Evolutionary conservation across 495 filamentous ascomycete species (phyloP).

Genomic region (Penicillium cataractarum): DNA sequence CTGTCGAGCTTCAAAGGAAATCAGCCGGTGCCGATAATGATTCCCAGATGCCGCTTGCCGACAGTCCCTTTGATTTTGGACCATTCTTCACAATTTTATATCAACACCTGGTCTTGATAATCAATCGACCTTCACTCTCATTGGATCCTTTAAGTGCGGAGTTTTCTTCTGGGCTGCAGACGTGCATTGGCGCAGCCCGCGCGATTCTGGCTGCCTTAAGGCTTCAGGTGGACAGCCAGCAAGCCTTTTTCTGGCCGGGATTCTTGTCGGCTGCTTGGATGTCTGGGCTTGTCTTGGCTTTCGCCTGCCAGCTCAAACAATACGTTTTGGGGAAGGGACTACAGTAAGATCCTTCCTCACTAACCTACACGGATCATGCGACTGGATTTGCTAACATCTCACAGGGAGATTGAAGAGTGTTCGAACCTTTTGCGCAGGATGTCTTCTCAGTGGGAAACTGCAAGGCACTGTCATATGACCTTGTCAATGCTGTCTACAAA

Average conservation of each 20-base stretch:
- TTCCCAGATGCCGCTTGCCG: background rate
- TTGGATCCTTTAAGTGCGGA: constrained; percentile 38
- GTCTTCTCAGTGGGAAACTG: constrained; percentile 46
- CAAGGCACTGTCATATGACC: constrained; percentile 41
- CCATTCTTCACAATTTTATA: constrained; percentile 62
- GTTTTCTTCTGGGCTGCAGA: constrained; percentile 45
- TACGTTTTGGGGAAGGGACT: constrained; percentile 40
- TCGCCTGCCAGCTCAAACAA: constrained; percentile 46
- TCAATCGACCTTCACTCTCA: constrained; percentile 52
- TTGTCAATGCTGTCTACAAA: constrained; percentile 34
- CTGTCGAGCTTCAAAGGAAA: constrained; percentile 33
- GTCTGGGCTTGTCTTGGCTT: constrained; percentile 45
- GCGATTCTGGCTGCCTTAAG: constrained; percentile 40
- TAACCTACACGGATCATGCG: background rate
- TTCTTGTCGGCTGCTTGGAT: constrained; percentile 48
- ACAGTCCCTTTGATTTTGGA: constrained; percentile 40
- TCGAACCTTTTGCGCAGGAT: constrained; percentile 37
- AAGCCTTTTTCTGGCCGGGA: constrained; percentile 47
- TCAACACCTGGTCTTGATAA: constrained; percentile 69
- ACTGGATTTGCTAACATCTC: constrained; percentile 6
- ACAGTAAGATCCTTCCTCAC: constrained; percentile 28
- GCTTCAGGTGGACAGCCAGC: constrained; percentile 31
- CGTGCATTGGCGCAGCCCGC: constrained; percentile 44
- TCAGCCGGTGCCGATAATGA: background rate
- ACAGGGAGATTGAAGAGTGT: constrained; percentile 41